Evolutionary conservation across 2,329 filamentous ascomycete genomes (phyloP).

Genomic region (Coniella lustricola): DNA sequence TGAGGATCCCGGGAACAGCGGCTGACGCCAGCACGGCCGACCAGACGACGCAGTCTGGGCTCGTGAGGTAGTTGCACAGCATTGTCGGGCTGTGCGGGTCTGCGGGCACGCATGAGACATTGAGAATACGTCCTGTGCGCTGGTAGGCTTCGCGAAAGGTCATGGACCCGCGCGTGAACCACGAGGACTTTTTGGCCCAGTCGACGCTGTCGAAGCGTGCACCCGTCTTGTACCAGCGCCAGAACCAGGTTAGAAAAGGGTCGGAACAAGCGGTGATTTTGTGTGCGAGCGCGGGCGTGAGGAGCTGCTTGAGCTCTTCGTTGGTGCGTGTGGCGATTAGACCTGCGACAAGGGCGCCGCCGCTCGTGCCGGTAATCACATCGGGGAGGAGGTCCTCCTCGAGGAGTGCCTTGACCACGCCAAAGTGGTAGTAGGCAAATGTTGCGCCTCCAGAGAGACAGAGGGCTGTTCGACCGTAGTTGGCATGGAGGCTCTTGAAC

Average conservation of each 20-base stretch:
- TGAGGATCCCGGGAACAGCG: constrained; percentile 90
- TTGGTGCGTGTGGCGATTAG: constrained; percentile 85
- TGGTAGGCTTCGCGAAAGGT: constrained; percentile 95
- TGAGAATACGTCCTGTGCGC: constrained; percentile 86
- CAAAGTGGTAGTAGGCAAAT: constrained; percentile 96
- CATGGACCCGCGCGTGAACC: constrained; percentile 87
- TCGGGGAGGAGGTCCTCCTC: constrained; percentile 82
- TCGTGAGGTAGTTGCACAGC: constrained; percentile 89
- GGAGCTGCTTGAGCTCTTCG: constrained; percentile 75
- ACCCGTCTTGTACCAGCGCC: constrained; percentile 85
- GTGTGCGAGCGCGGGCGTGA: constrained; percentile 79
- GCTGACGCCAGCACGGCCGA: constrained; percentile 91
- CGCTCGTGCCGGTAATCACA: constrained; percentile 94
- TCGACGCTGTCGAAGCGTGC: constrained; percentile 90
- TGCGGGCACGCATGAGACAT: constrained; percentile 91
- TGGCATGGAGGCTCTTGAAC: constrained; percentile 84
- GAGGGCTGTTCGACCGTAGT: constrained; percentile 85
- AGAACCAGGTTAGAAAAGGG: constrained; percentile 65
- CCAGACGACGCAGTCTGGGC: constrained; percentile 97
- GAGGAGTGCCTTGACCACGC: constrained; percentile 80
- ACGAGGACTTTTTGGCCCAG: constrained; percentile 78
- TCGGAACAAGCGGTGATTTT: constrained; percentile 84
- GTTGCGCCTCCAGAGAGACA: constrained; percentile 90
- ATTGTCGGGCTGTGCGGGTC: constrained; percentile 91
- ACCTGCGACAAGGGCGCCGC: constrained; percentile 82